Evolutionary conservation across 1,284 basidiomycete species (phyloP).

Genomic region (Agaricales sp.): DNA sequence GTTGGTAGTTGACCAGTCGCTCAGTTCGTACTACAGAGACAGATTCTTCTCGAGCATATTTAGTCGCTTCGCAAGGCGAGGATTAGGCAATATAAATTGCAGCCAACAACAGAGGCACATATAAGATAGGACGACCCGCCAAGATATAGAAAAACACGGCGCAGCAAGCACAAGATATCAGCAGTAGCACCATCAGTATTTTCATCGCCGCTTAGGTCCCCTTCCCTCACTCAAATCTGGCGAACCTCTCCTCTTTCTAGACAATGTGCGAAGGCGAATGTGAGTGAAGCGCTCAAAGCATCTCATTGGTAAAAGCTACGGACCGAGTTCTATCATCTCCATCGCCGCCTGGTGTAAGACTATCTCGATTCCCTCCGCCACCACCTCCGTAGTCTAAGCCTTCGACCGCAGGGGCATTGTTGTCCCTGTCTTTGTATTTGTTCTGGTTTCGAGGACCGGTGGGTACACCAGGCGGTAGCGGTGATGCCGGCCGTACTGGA

Average conservation of each 20-base stretch:
- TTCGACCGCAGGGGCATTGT: conserved; percentile 68
- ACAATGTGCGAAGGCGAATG: neutral
- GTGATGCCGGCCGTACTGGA: conserved; percentile 68
- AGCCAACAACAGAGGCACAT: too few species aligned
- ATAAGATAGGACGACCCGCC: too few species aligned
- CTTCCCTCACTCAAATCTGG: conserved; percentile 49
- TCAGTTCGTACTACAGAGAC: too few species aligned
- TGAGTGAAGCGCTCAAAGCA: neutral
- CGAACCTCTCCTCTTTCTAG: conserved; percentile 54
- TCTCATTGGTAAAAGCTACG: neutral
- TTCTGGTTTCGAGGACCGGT: conserved; percentile 80
- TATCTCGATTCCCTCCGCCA: neutral
- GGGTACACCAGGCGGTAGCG: conserved; percentile 72
- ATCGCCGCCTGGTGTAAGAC: neutral
- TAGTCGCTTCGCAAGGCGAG: too few species aligned
- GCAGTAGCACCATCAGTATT: too few species aligned
- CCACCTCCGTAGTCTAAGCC: conserved; percentile 74
- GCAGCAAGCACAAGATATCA: too few species aligned
- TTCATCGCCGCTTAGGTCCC: conserved; percentile 54
- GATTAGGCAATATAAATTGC: too few species aligned
- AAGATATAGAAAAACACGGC: too few species aligned
- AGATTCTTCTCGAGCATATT: too few species aligned
- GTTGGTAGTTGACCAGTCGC: too few species aligned
- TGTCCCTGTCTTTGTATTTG: conserved; percentile 79
- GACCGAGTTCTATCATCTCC: neutral